phyloP scores from a whole-genome alignment of 306 rosid genomes.

The Vigna angularis region DNA sequence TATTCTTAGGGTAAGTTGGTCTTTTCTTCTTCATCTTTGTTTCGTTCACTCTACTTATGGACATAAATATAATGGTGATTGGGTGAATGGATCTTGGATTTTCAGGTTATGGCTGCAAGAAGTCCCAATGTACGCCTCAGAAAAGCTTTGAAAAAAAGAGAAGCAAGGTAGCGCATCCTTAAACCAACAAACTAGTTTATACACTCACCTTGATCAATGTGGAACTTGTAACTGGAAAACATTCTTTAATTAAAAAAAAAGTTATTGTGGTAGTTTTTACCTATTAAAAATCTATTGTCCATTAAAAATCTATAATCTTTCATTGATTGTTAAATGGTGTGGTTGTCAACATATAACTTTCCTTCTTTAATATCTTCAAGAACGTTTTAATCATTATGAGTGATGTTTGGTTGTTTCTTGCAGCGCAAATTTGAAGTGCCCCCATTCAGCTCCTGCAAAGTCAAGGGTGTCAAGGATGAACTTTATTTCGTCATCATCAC shows the following conservation, averaged over 20 bases:
- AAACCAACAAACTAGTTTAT: no score
- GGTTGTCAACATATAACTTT: no score
- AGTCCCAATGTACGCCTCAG: constrained; percentile 83
- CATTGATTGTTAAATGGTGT: no score
- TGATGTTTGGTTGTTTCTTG: constrained; percentile 9
- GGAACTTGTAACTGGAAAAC: no score
- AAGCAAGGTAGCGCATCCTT: constrained; percentile 52
- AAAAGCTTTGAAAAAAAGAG: constrained; percentile 57
- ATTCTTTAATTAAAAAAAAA: no score
- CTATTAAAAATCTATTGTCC: no score
- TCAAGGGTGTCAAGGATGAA: constrained; percentile 79
- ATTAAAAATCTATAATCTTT: no score
- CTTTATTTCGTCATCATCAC: constrained; percentile 69
- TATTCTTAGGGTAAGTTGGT: constrained; percentile 76
- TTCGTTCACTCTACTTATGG: not conserved
- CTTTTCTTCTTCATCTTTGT: constrained; percentile 34
- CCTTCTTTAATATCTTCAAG: no score
- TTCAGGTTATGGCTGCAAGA: constrained; percentile 95
- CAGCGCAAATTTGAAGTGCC: constrained; percentile 73
- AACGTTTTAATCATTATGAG: not conserved
- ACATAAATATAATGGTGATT: constrained; percentile 2
- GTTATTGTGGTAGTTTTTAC: no score
- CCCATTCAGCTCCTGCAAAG: constrained; percentile 87
- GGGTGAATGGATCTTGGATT: constrained; percentile 8
- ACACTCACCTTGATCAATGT: no score